Conservation (phyloP, 306 rosid genomes). For the Trifolium fragiferum region DNA sequence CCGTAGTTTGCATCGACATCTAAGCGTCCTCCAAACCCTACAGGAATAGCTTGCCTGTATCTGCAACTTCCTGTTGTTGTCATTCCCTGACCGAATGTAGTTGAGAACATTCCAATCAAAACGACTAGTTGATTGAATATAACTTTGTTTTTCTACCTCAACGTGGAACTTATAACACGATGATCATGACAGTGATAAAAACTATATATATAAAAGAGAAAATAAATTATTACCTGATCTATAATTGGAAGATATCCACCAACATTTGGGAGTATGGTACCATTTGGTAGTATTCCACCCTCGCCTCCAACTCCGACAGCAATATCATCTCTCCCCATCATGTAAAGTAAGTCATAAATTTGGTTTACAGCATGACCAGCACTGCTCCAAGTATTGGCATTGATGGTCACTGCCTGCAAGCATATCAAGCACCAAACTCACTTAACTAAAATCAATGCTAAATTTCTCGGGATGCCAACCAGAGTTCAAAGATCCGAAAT, state of each 20-base stretch:
- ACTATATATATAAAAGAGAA: neutral
- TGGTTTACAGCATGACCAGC: constrained; percentile 94
- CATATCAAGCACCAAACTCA: too few species aligned
- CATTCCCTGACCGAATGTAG: constrained; percentile 52
- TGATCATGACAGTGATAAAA: too few species aligned
- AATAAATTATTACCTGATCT: constrained; percentile 50
- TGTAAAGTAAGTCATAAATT: constrained; percentile 77
- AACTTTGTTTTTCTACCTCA: too few species aligned
- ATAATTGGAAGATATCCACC: constrained; percentile 91
- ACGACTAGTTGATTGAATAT: too few species aligned
- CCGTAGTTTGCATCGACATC: constrained; percentile 80
- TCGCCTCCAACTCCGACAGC: constrained; percentile 93
- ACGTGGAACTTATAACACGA: too few species aligned
- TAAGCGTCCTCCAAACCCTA: constrained; percentile 75
- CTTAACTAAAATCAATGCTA: too few species aligned
- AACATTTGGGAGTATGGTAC: constrained; percentile 72
- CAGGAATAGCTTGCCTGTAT: constrained; percentile 77
- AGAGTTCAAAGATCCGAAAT: too few species aligned
- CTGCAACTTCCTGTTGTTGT: constrained; percentile 76
- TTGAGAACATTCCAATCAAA: too few species aligned
- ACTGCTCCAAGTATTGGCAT: constrained; percentile 71
- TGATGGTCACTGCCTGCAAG: constrained; percentile 68
- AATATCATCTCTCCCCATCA: constrained; percentile 89
- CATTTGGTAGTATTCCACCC: constrained; percentile 73
- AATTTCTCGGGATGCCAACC: too few species aligned